Evolutionary conservation across 208 protist species (phyloP).

Genomic region (Blastocrithidia nonstop): DNA sequence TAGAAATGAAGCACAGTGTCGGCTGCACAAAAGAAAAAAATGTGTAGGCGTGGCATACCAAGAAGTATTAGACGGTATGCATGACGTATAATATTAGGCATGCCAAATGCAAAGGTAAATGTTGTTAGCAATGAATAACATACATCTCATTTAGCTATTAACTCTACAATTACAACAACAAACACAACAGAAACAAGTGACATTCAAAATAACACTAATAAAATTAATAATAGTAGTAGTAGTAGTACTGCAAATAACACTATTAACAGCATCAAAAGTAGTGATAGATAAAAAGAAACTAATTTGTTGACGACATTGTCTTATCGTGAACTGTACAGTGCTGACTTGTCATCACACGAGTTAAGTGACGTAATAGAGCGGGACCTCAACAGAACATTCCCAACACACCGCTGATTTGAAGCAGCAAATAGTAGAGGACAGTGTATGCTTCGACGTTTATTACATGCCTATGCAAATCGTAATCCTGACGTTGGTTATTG

Average conservation of each 20-base stretch:
- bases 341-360: constrained; percentile 9
- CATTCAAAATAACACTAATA: no score
- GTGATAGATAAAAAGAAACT: no score
- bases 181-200: no score
- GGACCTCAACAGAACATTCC: constrained; percentile 79
- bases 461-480: constrained; percentile 64
- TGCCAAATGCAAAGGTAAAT: constrained; percentile 6
- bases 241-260: no score
- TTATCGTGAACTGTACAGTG: no score
- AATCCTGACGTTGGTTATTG: constrained; percentile 70
- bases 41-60: constrained; percentile 64
- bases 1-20: constrained; percentile 16
- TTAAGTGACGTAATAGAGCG: constrained; percentile 54
- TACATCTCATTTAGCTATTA: no score
- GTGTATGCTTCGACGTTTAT: constrained; percentile 42
- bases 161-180: no score
- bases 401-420: constrained; percentile 58
- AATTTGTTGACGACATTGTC: no score
- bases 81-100: constrained; percentile 58
- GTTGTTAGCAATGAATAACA: no score
- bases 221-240: no score
- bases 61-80: constrained; percentile 23
- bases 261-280: no score
- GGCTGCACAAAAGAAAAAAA: constrained; percentile 19
- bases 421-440: constrained; percentile 18